Evolutionary conservation across 495 filamentous ascomycete genomes (phyloP), one percentile per base, ranked within the genome.

Genomic region (Umbilicaria muhlenbergii): DNA sequence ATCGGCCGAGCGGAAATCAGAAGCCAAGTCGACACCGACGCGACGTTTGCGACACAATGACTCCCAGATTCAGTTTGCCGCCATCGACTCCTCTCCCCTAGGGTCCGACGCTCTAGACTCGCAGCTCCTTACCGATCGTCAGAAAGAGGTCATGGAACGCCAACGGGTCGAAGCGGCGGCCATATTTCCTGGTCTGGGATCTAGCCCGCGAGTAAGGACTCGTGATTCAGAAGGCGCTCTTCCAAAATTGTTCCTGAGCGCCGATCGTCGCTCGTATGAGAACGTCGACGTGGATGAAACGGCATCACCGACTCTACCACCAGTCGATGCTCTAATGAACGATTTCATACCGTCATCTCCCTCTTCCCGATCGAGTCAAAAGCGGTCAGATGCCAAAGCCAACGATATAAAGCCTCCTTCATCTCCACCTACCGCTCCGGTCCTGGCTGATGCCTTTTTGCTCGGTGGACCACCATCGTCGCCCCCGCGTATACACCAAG

Each of bases 311-410:
- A 69, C 60, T 13, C 56, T 74, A 7, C 58, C 60, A n/a, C 51
- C 58, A 11, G 52, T 53, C n/a, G 41, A 59, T 36, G 44, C 53
- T 53, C 63, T 51, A 51, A 77, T 54, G 73, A 81, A 57, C 42
- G 71, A 75, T 13, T 84, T 75, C 50, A 65, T 89, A 35, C 75
- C 74, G 3, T 92, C 83, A n/a, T 91, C 86, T 8, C 86, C 86
- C 1, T 92, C 86, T 0, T 84, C 85, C 7, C 52, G 65, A 56
- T 58, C 76, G 53, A 62, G 45, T 58, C 13, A 41, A 57, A 46
- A 39, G 39, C 28, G 34, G 12, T 40, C 32, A 13, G 43, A 59
- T 10, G 57, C 67, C 5, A 53, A 58, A 0, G 61, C 64, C 11
- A 21, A 33, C 17, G 60, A 68, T 13, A 50, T 59, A 2, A 71